Evolutionary conservation across 139 green algal species (phyloP).

Genomic region (Chlamydomonas urium): DNA sequence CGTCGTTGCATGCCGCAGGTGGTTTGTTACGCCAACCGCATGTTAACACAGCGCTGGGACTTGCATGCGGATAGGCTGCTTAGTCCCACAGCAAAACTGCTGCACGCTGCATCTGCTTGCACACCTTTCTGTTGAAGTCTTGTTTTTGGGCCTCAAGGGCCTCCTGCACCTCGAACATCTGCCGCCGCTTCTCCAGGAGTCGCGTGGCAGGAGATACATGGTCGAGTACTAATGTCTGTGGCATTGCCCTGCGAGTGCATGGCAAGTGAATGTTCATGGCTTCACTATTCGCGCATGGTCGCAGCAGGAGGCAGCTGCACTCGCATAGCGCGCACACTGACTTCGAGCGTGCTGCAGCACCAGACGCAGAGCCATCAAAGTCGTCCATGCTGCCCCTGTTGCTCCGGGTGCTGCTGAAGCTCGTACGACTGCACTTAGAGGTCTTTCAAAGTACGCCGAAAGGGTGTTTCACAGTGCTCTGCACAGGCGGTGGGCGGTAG

Average conservation of each 20-base stretch:
- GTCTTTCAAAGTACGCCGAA: no score
- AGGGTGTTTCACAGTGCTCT: no score
- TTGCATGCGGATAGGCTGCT: neutral
- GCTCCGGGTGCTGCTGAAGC: no score
- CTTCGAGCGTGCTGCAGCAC: no score
- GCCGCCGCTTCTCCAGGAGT: slow-evolving; percentile 84
- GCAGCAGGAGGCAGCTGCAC: neutral
- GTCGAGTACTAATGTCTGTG: slow-evolving; percentile 68
- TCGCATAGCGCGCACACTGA: neutral
- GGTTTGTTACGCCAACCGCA: neutral
- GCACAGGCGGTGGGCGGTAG: no score
- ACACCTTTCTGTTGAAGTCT: slow-evolving; percentile 69
- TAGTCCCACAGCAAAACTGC: neutral
- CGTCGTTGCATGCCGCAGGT: neutral
- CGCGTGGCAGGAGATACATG: slow-evolving; percentile 84
- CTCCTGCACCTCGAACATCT: slow-evolving; percentile 94
- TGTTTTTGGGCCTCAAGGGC: slow-evolving; percentile 77
- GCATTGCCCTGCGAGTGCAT: slow-evolving; percentile 18
- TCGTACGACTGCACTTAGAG: no score
- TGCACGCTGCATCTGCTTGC: slow-evolving; percentile 1
- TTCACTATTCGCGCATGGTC: neutral
- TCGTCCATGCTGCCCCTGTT: neutral
- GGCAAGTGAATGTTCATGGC: neutral
- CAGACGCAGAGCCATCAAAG: neutral
- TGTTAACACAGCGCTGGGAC: neutral